These are phyloP conservation scores for Pinus albicaulis DNA, from an alignment of 75 land plant species.

Conservation along the genomic window DNA sequence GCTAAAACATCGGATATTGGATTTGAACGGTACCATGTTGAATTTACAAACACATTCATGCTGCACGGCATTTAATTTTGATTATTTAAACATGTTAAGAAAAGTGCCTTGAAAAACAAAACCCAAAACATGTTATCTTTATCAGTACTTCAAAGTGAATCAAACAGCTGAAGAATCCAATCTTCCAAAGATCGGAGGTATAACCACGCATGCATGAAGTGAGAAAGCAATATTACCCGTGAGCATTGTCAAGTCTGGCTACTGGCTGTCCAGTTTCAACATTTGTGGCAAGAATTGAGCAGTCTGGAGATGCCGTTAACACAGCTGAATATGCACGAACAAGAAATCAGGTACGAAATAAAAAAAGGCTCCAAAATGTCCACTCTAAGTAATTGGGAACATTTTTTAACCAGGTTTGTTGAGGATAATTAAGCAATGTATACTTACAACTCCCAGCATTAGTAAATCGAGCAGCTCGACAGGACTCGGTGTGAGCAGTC, in stretches of 20 bases:
- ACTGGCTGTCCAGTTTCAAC: constrained; percentile 70
- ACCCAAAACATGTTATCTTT: not conserved
- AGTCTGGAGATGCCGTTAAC: constrained; percentile 75
- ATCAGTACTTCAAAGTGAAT: too few relatives aligned
- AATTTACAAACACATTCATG: not conserved
- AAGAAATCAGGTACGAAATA: not conserved
- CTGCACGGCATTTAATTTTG: not conserved
- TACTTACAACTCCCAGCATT: constrained; percentile 53
- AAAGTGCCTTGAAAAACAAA: not conserved
- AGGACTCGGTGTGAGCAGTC: constrained; percentile 74
- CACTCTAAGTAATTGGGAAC: not conserved
- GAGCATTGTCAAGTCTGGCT: constrained; percentile 80
- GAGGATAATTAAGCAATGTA: not conserved
- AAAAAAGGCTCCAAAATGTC: not conserved
- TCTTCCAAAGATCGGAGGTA: not conserved
- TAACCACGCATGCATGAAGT: not conserved
- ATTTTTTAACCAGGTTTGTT: not conserved
- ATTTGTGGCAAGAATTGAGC: constrained; percentile 80
- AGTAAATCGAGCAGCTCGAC: constrained; percentile 77
- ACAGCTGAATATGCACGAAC: constrained; percentile 34
- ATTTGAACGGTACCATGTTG: not conserved
- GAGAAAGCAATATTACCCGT: constrained; percentile 31
- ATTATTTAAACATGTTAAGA: not conserved
- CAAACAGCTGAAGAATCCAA: not conserved
- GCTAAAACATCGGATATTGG: too few relatives aligned